A percentile compares a stretch with the other conserved stretches of the same genome.
Conservation (phyloP, 2,329 filamentous ascomycete genomes). For the Cordyceps javanica region DNA sequence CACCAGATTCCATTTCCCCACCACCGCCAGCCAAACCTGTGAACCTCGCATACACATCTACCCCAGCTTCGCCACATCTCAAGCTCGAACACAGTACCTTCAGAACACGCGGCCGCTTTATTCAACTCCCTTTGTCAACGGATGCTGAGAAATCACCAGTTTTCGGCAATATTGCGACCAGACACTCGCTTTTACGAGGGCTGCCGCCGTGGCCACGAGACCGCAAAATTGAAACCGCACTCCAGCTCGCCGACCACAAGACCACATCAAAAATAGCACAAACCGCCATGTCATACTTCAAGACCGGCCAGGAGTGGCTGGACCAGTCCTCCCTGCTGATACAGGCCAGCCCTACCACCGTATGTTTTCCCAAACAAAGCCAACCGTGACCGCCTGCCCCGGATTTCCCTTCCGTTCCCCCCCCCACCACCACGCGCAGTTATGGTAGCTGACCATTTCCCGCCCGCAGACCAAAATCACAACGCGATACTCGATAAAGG, state of each 20-base stretch:
- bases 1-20: constrained; percentile 7
- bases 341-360: constrained; percentile 77
- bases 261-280: background rate
- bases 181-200: background rate
- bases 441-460: background rate
- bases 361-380: constrained; percentile 36
- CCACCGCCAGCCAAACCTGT: constrained; percentile 1
- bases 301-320: constrained; percentile 85
- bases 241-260: background rate
- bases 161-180: background rate
- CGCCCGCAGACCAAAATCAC: constrained; percentile 74
- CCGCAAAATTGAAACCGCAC: background rate
- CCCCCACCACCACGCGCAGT: too few relatives aligned
- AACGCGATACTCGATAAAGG: constrained; percentile 77
- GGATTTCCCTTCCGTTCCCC: background rate
- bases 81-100: background rate
- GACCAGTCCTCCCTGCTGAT: constrained; percentile 80
- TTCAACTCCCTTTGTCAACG: background rate
- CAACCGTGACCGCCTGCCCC: background rate
- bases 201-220: background rate
- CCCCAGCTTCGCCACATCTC: constrained; percentile 3
- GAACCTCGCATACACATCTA: background rate
- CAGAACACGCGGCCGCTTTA: background rate
- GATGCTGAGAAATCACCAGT: background rate
- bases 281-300: constrained; percentile 67